Evolutionary conservation across 202 grass and related monocot species (phyloP), one percentile per base, ranked within the genome.

Genomic region (Musa balbisiana): DNA sequence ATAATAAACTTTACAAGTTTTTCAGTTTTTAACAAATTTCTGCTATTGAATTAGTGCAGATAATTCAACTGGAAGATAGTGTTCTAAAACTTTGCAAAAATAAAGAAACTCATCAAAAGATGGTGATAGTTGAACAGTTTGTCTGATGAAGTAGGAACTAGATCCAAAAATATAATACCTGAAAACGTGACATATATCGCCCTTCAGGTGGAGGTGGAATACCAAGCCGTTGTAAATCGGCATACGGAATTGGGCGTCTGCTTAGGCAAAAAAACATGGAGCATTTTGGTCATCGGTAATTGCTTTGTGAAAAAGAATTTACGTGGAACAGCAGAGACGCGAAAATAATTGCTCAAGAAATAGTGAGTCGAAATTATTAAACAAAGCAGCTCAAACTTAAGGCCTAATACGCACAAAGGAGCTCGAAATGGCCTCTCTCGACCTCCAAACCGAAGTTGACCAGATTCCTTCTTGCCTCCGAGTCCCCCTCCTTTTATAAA

Each of bases 391-490:
- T 3, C 49, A 12, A 58, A 83, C 70, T 51, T 62, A 13, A 79
- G 55, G 72, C 65, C 59, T n/a, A 19, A 67, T 84, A 69, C 84
- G 82, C 92, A 97, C 93, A 97, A 83, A 72, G 93, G 93, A 87
- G 93, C 93, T 80, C 86, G 88, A 75, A 97, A 97, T 84, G 93
- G 90, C 80, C 93, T 93, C 88, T 97, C 93, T 52, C 93, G 88
- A 71, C 90, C 93, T 79, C 93, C 93, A 25, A 97, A 97, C 20
- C 93, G 88, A 84, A 97, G 82, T 75, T 97, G 93, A 56, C 93
- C 93, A 87, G 90, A 97, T 89, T 97, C 93, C 84, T 97, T 97
- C 86, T 84, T 91, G 52, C 93, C 93, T 83, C 93, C 90, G 79
- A 93, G 87, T 0, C 93, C 93, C 25, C 90, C 90, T 82, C 93